Percentiles rank a stretch among this genome's conserved stretches.
These are phyloP conservation scores for Suhomyces atakaporum DNA, from an alignment of 1,139 yeast species.

Conservation along the genomic window DNA sequence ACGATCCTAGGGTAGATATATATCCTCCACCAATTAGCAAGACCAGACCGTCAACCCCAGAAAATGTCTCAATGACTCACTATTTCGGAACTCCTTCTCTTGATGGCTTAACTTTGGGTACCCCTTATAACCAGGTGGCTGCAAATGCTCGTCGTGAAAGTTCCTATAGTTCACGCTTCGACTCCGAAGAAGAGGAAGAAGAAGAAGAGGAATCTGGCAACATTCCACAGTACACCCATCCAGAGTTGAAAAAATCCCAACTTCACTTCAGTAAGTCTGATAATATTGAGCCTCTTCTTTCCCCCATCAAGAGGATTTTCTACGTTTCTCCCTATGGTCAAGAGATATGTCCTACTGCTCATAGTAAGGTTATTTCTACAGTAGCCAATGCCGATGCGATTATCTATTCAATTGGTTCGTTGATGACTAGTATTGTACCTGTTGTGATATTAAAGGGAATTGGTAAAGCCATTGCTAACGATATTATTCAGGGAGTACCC, in stretches of 20 bases:
- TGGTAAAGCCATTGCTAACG: conserved; percentile 55
- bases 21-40: conserved; percentile 42
- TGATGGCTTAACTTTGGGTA: conserved; percentile 13
- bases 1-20: conserved; percentile 18
- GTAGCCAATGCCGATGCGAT: conserved; percentile 56
- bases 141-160: conserved; percentile 9
- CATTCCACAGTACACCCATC: conserved; percentile 75
- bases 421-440: conserved; percentile 85
- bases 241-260: conserved; percentile 74
- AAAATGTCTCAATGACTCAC: conserved; percentile 16
- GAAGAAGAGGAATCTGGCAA: conserved; percentile 55
- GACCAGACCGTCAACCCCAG: conserved; percentile 43
- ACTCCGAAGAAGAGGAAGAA: conserved; percentile 40
- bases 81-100: conserved; percentile 20
- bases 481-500: conserved; percentile 24
- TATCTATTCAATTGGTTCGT: conserved; percentile 81
- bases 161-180: conserved; percentile 9
- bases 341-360: conserved; percentile 80
- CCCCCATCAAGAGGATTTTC: conserved; percentile 73
- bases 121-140: conserved; percentile 24
- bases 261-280: conserved; percentile 65
- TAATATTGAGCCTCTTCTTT: conserved; percentile 57
- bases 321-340: conserved; percentile 89
- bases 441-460: conserved; percentile 73
- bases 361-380: conserved; percentile 58